Evolutionary conservation across 192 early-diverging fungal genomes (phyloP).

Genomic region (Coemansia sp.): DNA sequence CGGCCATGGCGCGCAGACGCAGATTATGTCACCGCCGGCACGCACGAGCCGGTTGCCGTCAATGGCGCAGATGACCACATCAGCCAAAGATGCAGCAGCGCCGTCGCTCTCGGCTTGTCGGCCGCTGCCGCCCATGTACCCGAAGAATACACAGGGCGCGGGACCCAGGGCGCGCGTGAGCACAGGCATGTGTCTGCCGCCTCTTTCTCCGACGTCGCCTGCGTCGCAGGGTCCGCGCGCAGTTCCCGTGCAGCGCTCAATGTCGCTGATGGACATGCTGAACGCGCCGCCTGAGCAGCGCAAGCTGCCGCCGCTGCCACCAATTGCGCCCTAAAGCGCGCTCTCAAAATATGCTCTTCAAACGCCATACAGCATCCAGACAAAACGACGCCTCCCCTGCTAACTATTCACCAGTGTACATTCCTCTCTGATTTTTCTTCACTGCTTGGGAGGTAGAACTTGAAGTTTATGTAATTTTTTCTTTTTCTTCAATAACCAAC

Average conservation of each 20-base stretch:
- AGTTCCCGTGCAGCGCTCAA: conserved; percentile 29
- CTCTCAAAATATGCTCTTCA: neutral
- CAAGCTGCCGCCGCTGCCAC: conserved; percentile 47
- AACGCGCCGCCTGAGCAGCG: conserved; percentile 53
- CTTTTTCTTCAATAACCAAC: neutral
- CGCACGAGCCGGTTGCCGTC: conserved; percentile 8
- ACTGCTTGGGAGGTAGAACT: neutral
- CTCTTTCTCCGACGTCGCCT: conserved; percentile 2
- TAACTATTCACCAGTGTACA: conserved; percentile 1
- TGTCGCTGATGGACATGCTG: conserved; percentile 54
- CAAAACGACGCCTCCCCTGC: neutral
- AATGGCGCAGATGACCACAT: neutral
- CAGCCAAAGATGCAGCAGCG: conserved; percentile 2
- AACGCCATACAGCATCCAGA: conserved; percentile 1
- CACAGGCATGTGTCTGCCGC: neutral
- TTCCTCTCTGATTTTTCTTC: neutral
- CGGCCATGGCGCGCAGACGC: conserved; percentile 8
- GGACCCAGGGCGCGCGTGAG: conserved; percentile 7
- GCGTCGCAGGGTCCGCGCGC: neutral
- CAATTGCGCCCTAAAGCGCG: conserved; percentile 12
- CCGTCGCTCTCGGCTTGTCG: conserved; percentile 2
- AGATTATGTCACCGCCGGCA: conserved; percentile 10
- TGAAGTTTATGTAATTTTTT: conserved; percentile 3
- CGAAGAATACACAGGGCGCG: neutral
- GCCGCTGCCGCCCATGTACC: conserved; percentile 4